phyloP scores from a whole-genome alignment of 495 filamentous ascomycete species.

The Xylaria acuta region DNA sequence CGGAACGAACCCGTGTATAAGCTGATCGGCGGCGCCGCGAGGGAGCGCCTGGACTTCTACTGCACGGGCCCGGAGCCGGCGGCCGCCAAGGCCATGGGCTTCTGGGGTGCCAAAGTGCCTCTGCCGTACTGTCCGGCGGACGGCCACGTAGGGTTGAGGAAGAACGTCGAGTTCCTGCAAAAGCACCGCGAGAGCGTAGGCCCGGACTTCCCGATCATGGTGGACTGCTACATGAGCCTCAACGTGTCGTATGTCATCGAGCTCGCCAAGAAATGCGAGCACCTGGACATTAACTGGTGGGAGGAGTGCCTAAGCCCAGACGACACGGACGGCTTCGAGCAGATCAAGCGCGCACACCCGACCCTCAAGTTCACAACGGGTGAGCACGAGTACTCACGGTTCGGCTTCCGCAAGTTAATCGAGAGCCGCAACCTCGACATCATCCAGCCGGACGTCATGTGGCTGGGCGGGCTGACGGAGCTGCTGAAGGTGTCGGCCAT shows the following conservation, averaged over 20 bases:
- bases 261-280: conserved; percentile 77
- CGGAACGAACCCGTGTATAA: conserved; percentile 93
- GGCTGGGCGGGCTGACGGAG: conserved; percentile 91
- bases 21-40: conserved; percentile 85
- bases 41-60: conserved; percentile 84
- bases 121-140: conserved; percentile 88
- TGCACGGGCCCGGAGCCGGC: conserved; percentile 87
- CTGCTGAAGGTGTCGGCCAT: conserved; percentile 86
- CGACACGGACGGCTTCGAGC: conserved; percentile 86
- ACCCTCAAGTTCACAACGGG: conserved; percentile 93
- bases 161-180: conserved; percentile 86
- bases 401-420: conserved; percentile 91
- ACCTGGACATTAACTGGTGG: conserved; percentile 94
- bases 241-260: conserved; percentile 93
- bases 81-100: conserved; percentile 80
- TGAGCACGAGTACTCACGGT: conserved; percentile 92
- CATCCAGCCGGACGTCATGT: conserved; percentile 95
- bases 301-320: conserved; percentile 91
- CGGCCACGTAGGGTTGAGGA: conserved; percentile 77
- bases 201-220: conserved; percentile 88
- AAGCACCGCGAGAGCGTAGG: conserved; percentile 85
- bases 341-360: conserved; percentile 87
- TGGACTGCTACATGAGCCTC: conserved; percentile 96
- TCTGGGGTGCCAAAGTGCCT: conserved; percentile 87
- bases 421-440: conserved; percentile 92